Evolutionary conservation across 108 stramenopile species (phyloP).

Genomic region (Tribonema minus): DNA sequence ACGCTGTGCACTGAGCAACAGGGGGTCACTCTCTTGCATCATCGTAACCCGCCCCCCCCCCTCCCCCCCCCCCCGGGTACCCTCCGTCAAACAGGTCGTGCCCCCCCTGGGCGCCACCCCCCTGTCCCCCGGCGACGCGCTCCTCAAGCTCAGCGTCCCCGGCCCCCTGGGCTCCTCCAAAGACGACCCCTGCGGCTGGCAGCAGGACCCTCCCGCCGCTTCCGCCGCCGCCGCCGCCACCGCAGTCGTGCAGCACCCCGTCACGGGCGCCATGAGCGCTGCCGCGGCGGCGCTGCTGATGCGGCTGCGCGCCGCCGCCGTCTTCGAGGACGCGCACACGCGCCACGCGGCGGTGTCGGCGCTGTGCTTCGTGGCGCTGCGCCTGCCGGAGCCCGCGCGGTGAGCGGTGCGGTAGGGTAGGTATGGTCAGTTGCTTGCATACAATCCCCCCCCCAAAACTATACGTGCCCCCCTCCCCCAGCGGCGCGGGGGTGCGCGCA

Average conservation of each 20-base stretch:
- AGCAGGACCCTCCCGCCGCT: neutral
- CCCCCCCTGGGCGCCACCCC: neutral
- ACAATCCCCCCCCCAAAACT: no score
- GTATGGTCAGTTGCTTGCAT: no score
- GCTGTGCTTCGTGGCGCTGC: conserved; percentile 31
- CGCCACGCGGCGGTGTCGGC: conserved; percentile 20
- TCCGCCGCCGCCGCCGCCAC: neutral
- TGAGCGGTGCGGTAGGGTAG: no score
- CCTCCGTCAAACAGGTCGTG: neutral
- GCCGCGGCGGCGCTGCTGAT: conserved; percentile 19
- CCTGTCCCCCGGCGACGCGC: neutral
- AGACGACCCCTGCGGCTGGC: neutral
- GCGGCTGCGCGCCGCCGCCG: conserved; percentile 19
- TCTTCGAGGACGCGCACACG: conserved; percentile 23
- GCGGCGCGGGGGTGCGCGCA: no score
- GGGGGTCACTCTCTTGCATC: no score
- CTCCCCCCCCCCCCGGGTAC: no score
- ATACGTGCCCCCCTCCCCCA: no score
- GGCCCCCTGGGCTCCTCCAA: neutral
- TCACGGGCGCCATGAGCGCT: conserved; percentile 19
- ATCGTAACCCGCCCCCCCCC: no score
- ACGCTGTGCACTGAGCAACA: no score
- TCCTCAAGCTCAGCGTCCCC: neutral
- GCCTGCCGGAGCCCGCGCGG: conserved; percentile 26
- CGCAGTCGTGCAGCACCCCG: conserved; percentile 7